A percentile compares a stretch with the other conserved stretches of the same genome.
Conservation (phyloP, 75 land plant species). For the Pinus albicaulis region DNA sequence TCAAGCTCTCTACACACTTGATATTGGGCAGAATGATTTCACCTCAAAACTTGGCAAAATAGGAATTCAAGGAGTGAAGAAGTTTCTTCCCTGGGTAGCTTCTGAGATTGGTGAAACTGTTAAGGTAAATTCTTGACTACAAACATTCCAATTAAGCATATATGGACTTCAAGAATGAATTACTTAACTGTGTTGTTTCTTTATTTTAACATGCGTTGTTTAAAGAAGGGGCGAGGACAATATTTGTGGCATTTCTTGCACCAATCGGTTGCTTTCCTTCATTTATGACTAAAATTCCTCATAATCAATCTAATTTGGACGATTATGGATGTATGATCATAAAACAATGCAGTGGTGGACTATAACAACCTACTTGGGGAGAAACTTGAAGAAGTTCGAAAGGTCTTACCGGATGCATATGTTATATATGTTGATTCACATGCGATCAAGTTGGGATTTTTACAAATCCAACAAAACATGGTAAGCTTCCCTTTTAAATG, state of each 20-base stretch:
- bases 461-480: no score
- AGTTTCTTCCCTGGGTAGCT: conserved; percentile 57
- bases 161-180: no score
- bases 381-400: conserved; percentile 22
- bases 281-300: conserved; percentile 52
- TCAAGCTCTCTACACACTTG: no score
- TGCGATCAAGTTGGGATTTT: no score
- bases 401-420: conserved; percentile 34
- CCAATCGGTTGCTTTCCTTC: no score
- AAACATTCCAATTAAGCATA: neutral
- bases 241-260: conserved; percentile 73
- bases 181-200: no score
- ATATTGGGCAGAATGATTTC: no score
- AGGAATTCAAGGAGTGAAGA: conserved; percentile 50
- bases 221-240: conserved; percentile 48
- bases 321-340: conserved; percentile 60
- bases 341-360: conserved; percentile 61
- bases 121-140: conserved; percentile 37
- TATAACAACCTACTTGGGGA: conserved; percentile 58
- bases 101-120: conserved; percentile 52
- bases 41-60: no score
- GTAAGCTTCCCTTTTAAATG: no score
- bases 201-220: conserved; percentile 54
- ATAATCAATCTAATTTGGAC: no score
- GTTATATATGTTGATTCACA: no score